Conservation (phyloP, 2,329 filamentous ascomycete genomes). For the Neopestalotiopsis sp. region DNA sequence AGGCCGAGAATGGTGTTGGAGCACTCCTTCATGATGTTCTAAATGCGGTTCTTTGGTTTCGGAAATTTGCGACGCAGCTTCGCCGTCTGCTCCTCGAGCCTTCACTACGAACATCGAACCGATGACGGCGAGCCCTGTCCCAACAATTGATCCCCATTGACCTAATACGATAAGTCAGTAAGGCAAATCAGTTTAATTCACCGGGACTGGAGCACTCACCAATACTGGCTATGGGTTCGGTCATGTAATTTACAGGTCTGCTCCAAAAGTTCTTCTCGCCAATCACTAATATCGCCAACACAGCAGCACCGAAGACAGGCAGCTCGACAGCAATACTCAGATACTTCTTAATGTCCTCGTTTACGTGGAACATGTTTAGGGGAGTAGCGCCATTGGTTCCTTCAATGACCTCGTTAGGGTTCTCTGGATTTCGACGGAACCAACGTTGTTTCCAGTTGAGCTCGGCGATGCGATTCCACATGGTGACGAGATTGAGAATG, state of each 20-base stretch:
- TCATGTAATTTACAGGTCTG: conserved; percentile 58
- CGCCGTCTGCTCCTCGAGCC: conserved; percentile 36
- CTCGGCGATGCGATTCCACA: conserved; percentile 68
- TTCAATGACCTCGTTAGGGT: conserved; percentile 47
- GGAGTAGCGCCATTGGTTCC: conserved; percentile 61
- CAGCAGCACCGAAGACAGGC: conserved; percentile 62
- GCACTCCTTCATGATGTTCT: conserved; percentile 7
- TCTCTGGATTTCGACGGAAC: conserved; percentile 34
- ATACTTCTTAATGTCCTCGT: conserved; percentile 58
- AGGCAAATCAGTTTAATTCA: neutral
- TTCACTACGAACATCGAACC: conserved; percentile 63
- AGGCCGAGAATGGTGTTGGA: neutral
- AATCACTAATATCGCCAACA: conserved; percentile 62
- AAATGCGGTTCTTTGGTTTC: conserved; percentile 33
- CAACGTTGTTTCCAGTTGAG: conserved; percentile 61
- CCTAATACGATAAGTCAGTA: conserved; percentile 36
- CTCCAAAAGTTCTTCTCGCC: conserved; percentile 71
- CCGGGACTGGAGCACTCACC: conserved; percentile 44
- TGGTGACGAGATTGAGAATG: conserved; percentile 64
- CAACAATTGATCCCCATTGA: conserved; percentile 66
- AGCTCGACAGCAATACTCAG: conserved; percentile 58
- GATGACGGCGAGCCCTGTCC: conserved; percentile 59
- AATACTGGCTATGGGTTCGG: conserved; percentile 65
- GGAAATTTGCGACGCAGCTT: conserved; percentile 24
- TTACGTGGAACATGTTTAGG: conserved; percentile 57